Evolutionary conservation across 1,284 basidiomycete species (phyloP), one percentile per base, ranked within the genome.

Genomic region (Calocybe gambosa): DNA sequence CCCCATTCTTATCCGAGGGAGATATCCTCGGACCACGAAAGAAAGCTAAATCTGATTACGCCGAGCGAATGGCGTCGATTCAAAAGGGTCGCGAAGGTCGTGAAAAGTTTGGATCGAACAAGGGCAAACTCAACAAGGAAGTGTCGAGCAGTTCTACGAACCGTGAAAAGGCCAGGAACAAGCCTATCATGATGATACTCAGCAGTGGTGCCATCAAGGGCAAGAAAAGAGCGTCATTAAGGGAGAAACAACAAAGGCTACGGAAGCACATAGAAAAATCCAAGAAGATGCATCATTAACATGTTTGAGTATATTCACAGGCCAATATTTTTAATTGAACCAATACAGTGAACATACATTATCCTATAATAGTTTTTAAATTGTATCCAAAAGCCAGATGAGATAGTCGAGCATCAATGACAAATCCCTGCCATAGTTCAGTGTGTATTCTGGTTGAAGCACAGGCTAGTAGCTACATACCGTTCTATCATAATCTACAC

Each of bases 1-100:
- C 84, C 46, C 67, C 72, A 10, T 91, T 95, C 69, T 73, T 96
- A 44, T 90, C 88, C n/a, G 93, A 95, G 59, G 76, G 77, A 50
- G 90, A 93, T 61, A 98, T 99, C 54, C 74, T 98, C 3, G 95
- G 96, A 1, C 90, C 92, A 4, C 82, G 90, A 47, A 99, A 98
- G 72, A 96, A 93, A 69, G 77, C 78, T 25, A 99, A 98, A 67
- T 82, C 89, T 1, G 89, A 92, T 60, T 98, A 99, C 64, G 92
- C 92, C 50, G 95, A 96, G 63, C 85, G 95, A 18, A 82, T 99
- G 69, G 93, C 89, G 2, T 87, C 84, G 13, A 91, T 99, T 56
- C 82, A 88, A 60, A 88, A 92, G 63, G 95, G 95, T 0, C 79
- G 95, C 25, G 94, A 99, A 65, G 96, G 93, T 0, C 78, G 96